Base-by-base conservation (phyloP, 192 early-diverging fungal genomes). In the Gamsiella multidivaricata region DNA sequence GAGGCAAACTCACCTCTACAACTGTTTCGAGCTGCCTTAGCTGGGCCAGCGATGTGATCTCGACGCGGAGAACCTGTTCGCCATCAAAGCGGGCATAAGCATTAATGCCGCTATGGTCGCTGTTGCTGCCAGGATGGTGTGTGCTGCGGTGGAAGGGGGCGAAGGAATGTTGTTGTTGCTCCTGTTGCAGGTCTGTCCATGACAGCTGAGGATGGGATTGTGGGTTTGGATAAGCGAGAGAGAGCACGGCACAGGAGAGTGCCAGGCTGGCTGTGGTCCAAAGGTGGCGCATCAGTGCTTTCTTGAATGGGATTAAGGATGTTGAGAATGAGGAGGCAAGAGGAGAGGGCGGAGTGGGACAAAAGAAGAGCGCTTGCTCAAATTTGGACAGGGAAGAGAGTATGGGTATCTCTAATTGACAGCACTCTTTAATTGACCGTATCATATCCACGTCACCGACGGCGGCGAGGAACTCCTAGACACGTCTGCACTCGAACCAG, bases 11-110 rank as follows among this genome's bases (percentile, higher is more conserved):
- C 54, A 76, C 73, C 65, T 76, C 73, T 12, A 76, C 65, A 18
- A 34, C 31, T 12, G 39, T 31, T 37, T 67, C 53, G 12, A 76
- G 73, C 5, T 31, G 46, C 43, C 62, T 68, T 20, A 76, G 49
- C 22, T 76, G 64, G 12, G 33, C 59, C 0, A 51, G 33, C n/a
- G 54, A 65, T 11, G 69, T 59, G 34, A 72, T 63, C 18, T 72
- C 52, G 22, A 67, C 31, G 11, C 79, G 79, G 41, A 67, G 51
- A 22, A 70, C 68, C 18, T 72, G 37, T 12, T 69, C 76, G 39
- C 55, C 51, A 36, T 72, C 69, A 36, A 70, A 72, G 36, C 63
- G 68, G 39, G 69, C 69, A 29, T 70, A 67, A 7, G 61, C 37
- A 11, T 28, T 18, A 2, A 49, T 47, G 15, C 46, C 20, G 34